These are phyloP conservation scores for Neurospora sp. DNA, from an alignment of 495 filamentous ascomycete genomes.

Conservation along the genomic window DNA sequence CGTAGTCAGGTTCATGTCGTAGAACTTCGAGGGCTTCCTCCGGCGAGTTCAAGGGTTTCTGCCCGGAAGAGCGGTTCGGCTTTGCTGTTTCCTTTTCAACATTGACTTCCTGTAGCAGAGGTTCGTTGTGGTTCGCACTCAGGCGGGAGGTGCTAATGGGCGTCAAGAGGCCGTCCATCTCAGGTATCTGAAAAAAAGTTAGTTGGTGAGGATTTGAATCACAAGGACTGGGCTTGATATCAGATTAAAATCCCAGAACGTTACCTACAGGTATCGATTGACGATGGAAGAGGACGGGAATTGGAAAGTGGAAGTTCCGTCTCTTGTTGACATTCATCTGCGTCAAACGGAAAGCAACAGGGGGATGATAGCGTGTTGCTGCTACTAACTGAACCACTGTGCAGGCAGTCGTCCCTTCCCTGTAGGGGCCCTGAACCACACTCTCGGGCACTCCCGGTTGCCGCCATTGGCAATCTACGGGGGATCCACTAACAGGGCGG, in stretches of 20 bases:
- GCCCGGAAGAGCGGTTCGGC: conserved; percentile 2
- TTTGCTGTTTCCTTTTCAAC: conserved; percentile 9
- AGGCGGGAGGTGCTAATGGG: conserved; percentile 30
- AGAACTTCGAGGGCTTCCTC: conserved; percentile 54
- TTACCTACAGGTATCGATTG: neutral
- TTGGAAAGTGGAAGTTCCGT: neutral
- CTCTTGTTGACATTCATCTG: neutral
- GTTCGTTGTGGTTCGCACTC: neutral
- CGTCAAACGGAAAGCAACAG: neutral
- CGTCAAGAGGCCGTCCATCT: conserved; percentile 42
- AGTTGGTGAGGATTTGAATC: conserved; percentile 4
- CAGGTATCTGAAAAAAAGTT: neutral
- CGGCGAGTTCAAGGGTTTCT: conserved; percentile 25
- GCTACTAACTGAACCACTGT: neutral
- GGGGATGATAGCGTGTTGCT: neutral
- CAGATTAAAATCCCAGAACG: neutral
- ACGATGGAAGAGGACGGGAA: neutral
- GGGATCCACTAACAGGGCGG: neutral
- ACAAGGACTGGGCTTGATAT: neutral
- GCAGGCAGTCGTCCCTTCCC: neutral
- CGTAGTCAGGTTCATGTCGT: conserved; percentile 52
- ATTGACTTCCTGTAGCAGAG: conserved; percentile 11
- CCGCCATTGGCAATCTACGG: neutral
- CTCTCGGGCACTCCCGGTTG: neutral
- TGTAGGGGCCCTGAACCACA: neutral